phyloP scores from a whole-genome alignment of 2,329 filamentous ascomycete genomes.

The Xylaria sp. region DNA sequence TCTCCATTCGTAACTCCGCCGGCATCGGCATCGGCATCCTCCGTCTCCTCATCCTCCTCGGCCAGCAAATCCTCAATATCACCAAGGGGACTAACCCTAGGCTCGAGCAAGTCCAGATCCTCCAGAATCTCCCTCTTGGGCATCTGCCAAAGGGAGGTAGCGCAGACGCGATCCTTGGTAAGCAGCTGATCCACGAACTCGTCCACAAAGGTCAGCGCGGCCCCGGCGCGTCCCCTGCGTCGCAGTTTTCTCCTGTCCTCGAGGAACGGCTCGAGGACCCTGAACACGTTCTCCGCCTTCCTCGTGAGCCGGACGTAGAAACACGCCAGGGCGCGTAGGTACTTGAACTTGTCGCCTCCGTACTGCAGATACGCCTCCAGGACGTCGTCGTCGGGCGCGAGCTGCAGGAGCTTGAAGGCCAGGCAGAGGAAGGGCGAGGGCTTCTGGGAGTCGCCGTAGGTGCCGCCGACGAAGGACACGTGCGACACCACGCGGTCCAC shows the following conservation, averaged over 20 bases:
- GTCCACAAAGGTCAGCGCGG: conserved; percentile 82
- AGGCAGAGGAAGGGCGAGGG: conserved; percentile 94
- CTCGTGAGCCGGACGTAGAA: conserved; percentile 95
- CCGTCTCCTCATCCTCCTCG: conserved; percentile 58
- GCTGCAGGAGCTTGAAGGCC: conserved; percentile 91
- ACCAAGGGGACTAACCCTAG: conserved; percentile 82
- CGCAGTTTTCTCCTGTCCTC: conserved; percentile 86
- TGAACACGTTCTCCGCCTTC: conserved; percentile 82
- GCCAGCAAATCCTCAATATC: conserved; percentile 78
- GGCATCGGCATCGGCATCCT: conserved; percentile 58
- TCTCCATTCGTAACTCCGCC: conserved; percentile 47
- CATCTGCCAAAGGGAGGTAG: conserved; percentile 92
- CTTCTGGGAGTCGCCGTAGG: conserved; percentile 83
- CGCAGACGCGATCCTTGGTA: conserved; percentile 88
- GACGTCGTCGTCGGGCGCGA: conserved; percentile 82
- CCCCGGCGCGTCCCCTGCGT: conserved; percentile 77
- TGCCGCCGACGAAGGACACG: conserved; percentile 86
- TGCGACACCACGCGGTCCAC: conserved; percentile 89
- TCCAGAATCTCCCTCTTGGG: conserved; percentile 83
- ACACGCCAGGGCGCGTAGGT: conserved; percentile 85
- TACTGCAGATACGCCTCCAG: conserved; percentile 82
- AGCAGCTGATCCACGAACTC: conserved; percentile 94
- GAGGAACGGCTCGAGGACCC: conserved; percentile 81
- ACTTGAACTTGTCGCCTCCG: conserved; percentile 82
- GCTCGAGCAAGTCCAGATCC: conserved; percentile 87